phyloP scores from a whole-genome alignment of 164 flowering plant genomes.

The Houttuynia cordata region DNA sequence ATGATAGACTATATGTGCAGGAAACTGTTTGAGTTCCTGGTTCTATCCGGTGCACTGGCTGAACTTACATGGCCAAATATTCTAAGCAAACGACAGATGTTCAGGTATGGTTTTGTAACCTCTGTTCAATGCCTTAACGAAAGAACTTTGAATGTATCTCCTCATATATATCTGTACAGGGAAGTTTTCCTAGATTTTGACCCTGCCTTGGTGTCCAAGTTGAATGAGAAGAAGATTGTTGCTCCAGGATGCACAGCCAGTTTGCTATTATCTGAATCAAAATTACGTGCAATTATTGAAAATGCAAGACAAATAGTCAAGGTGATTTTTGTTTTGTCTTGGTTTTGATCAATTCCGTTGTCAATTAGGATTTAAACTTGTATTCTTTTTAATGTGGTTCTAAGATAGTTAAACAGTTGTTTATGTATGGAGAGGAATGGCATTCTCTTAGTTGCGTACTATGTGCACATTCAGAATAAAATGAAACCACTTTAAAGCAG shows the following conservation, averaged over 20 bases:
- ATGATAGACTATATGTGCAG: slow-evolving; percentile 16
- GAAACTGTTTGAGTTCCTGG: slow-evolving; percentile 52
- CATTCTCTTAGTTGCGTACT: too few species aligned
- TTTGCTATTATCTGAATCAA: slow-evolving; percentile 23
- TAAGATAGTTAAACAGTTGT: too few species aligned
- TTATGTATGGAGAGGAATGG: too few species aligned
- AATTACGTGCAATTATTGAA: slow-evolving; percentile 25
- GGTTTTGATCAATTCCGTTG: neutral
- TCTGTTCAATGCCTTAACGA: neutral
- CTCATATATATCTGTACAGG: slow-evolving; percentile 13
- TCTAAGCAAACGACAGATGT: slow-evolving; percentile 45
- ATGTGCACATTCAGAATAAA: too few species aligned
- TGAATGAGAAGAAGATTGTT: slow-evolving; percentile 23
- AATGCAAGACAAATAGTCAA: slow-evolving; percentile 28
- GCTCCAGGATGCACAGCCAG: slow-evolving; percentile 21
- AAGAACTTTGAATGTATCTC: neutral
- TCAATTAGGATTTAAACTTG: neutral
- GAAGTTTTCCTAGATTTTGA: slow-evolving; percentile 28
- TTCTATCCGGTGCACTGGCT: slow-evolving; percentile 56
- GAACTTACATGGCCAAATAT: slow-evolving; percentile 66
- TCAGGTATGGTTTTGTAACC: slow-evolving; percentile 29
- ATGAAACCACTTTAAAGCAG: too few species aligned
- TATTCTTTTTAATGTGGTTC: too few species aligned
- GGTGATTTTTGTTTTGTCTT: slow-evolving; percentile 9
- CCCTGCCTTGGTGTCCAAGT: slow-evolving; percentile 20